Base-by-base conservation (phyloP, 331 rosid genomes). In the Rhamnella rubrinervis region DNA sequence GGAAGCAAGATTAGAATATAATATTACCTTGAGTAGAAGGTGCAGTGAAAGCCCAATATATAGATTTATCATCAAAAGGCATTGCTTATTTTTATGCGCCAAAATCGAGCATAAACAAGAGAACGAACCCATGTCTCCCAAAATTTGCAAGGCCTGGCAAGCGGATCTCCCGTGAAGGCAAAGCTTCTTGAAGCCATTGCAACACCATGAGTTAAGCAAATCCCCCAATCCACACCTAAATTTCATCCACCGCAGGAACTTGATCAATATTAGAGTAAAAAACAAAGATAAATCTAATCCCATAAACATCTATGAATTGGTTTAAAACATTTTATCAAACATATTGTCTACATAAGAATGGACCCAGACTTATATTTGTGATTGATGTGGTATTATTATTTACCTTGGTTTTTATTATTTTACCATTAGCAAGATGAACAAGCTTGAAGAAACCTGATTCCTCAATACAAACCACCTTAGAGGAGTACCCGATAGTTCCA, bases 131-230 rank as follows among this genome's bases (percentile, higher is more conserved):
- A 23, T 89, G 93, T 39, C 41, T 37, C 0, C 74, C 20, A 31
- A 44, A 71, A 46, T 77, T 64, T 8, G 63, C 63, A 57, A 20
- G 55, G 0, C 38, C 97, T 82, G 6, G 79, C 28, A 26, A n/a
- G 87, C 86, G 68, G 37, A 79, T 75, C 93, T 89, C 38, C 87
- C 81, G 85, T 66, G 64, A 56, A 67, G 31, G 79, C 61, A 1
- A 87, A n/a, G 82, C 31, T 61, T 57, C 74, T 87, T 85, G 52
- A 92, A 85, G 47, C 88, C 90, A 89, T 75, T 81, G 80, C 5
- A 88, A 88, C 23, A 87, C 96, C 39, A 77, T 2, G 96, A 89
- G 78, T 92, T 87, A n/a, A n/a, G n/a, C n/a, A n/a, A n/a, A n/a
- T n/a, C n/a, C n/a, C n/a, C n/a, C 59, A 89, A 82, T 61, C 97